Evolutionary conservation across 352 stramenopile genomes (phyloP), one percentile per base, ranked within the genome.

Genomic region (Saprolegnia diclina): DNA sequence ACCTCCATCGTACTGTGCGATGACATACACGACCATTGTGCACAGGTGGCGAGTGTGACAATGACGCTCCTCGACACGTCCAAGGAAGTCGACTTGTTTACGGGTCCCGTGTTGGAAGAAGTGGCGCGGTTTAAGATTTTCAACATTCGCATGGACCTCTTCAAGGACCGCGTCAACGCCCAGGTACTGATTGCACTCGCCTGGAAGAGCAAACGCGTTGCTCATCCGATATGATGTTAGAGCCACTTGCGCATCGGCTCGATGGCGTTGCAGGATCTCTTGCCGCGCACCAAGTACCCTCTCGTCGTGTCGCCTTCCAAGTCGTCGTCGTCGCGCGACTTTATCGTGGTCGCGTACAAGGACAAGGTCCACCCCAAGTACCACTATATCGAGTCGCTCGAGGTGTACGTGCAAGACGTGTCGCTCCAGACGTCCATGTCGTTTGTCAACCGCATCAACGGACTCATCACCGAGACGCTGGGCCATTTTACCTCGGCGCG

Each of bases 361-460:
- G 82, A 89, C 56, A 79, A 82, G n/a, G 74, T 78, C 21, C 83
- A 93, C 57, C 55, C 78, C 4, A 91, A 90, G 62, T 90, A 90
- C 72, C 79, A 72, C 22, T 91, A 76, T 73, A 75, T 93, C 21
- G 85, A 93, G 52, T 9, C 32, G 40, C 45, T 68, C 9, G 21
- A 18, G 9, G 50, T 68, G 24, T 16, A 29, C 6, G 40, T 68
- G 26, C 50, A 56, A 29, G 29, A 67, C 32, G 71, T 91, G 21
- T 86, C 85, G 46, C 38, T 92, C 3, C 76, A 82, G 59, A 92
- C 85, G 9, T 90, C 85, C 0, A 92, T 92, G 86, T 78, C 75
- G 26, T 94, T 94, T 62, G 78, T 94, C 10, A 77, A 92, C 71
- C 79, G 86, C 1, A 62, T 94, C 14, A 80, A 87, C 67, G 75